Percentiles rank a stretch among this genome's conserved stretches.
Evolutionary conservation across 306 rosid species (phyloP).

Genomic region (Prinsepia uniflora): DNA sequence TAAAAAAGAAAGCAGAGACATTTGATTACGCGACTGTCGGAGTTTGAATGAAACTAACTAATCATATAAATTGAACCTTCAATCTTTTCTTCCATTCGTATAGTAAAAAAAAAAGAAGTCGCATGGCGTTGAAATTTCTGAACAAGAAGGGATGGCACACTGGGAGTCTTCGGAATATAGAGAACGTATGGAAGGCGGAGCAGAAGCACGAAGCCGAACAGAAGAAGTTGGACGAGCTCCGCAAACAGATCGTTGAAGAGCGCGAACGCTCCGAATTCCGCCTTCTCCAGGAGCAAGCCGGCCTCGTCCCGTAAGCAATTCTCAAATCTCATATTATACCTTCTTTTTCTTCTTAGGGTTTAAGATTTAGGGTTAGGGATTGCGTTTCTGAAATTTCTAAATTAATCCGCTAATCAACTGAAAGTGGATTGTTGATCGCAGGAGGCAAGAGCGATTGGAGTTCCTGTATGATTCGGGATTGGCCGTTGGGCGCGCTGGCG

Average conservation of each 20-base stretch:
- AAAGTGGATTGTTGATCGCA: constrained; percentile 24
- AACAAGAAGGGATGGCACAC: constrained; percentile 99
- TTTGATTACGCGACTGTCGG: neutral
- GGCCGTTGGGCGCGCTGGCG: constrained; percentile 62
- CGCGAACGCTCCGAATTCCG: constrained; percentile 83
- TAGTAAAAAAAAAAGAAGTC: constrained; percentile 2
- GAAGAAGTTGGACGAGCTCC: constrained; percentile 90
- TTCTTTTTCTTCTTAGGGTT: neutral
- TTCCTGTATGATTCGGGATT: constrained; percentile 87
- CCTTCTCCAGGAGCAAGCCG: constrained; percentile 89
- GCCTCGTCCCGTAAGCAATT: constrained; percentile 72
- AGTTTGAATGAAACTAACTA: neutral
- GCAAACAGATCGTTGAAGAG: constrained; percentile 88
- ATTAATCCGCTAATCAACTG: neutral
- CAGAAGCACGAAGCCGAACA: constrained; percentile 86
- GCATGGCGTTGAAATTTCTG: constrained; percentile 84
- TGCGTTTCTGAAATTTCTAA: neutral
- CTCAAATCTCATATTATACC: neutral
- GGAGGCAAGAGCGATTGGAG: constrained; percentile 86
- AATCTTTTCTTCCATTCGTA: neutral
- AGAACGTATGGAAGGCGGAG: constrained; percentile 97
- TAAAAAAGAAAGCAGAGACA: neutral
- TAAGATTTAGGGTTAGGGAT: constrained; percentile 21
- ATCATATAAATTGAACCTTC: neutral
- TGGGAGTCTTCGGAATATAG: constrained; percentile 87